Evolutionary conservation across 2,329 filamentous ascomycete species (phyloP), one percentile per base, ranked within the genome.

Genomic region (Thielaviopsis populi): DNA sequence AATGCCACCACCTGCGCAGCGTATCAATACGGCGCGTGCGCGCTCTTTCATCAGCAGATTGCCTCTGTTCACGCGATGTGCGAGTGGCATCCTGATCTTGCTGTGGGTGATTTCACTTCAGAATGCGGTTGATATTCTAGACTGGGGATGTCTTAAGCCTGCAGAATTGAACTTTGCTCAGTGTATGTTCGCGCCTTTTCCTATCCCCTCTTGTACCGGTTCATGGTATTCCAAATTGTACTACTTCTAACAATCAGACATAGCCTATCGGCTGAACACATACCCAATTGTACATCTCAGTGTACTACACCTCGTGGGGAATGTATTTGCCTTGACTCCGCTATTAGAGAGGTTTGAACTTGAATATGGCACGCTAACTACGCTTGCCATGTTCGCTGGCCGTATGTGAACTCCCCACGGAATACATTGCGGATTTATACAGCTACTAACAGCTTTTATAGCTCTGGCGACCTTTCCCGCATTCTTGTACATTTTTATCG

Each of bases 181-280:
- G n/a, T 59, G 65, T 66, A 63, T 48, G 63, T 50, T 43, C 37
- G 24, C 22, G 43, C 15, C 58, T 8, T 37, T 10, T 15, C 46
- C 19, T 15, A 27, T 24, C 10, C 11, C 15, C 19, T 13, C 15
- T 42, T 22, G 22, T 42, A 17, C 11, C 5, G n/a, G 22, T 5
- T 43, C 58, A 37, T 17, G 1, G 24, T 5, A 19, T 40, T 42
- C 13, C 33, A 17, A 22, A 17, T 27, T 50, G 3, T 24, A 22
- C 24, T 50, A 8, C 7, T 22, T 50, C 46, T 50, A 50, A 50
- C 46, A 2, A 22, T 10, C 11, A 50, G 5, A 27, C 17, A 62
- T 73, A 96, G 91, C 95, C 77, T 92, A 96, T 75, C 86, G 94
- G 67, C 80, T 95, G 42, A 96, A 96, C 72, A 95, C 92, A 0